Evolutionary conservation across 805 yeast species (phyloP), one percentile per base, ranked within the genome.

Genomic region (Lipomyces yamanashiensis): DNA sequence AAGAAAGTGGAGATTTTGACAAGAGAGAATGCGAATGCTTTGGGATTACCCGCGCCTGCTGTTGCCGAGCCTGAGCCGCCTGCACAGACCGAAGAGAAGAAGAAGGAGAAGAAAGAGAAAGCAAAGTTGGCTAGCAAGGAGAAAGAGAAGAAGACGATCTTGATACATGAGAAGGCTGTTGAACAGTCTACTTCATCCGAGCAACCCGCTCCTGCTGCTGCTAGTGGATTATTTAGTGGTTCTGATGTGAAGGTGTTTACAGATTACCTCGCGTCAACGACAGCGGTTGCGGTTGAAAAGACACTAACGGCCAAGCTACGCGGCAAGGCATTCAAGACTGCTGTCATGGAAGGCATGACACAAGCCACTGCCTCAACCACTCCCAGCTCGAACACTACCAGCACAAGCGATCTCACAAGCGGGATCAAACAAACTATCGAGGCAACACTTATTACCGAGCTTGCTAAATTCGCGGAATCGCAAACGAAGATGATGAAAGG

Each of bases 1-100:
- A 56, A 53, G 43, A 57, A 49, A 56, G 40, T 28, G n/a, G 61
- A 62, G 59, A 62, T 62, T 36, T 45, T 58, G 45, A 58, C 65
- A 37, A 57, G 58, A 12, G 61, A 61, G 53, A 61, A 41, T 33
- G 64, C 64, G 15, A 52, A n/a, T 41, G 58, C 58, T 23, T 50
- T 57, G 15, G 61, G 64, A 15, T 41, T 61, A n/a, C 59, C 62
- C 23, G 54, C 59, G 40, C 59, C 63, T 19, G 54, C 39, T 2
- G 52, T 37, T 10, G 21, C 47, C n/a, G 51, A 48, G 48, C 21
- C 47, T 15, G 39, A 13, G 17, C n/a, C 19, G n/a, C 8, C 36
- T 17, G 47, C 17, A 3, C 56, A 8, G 17, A 15, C 51, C 36
- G 44, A 1, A 9, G 57, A 56, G 51, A 33, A 36, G 36, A 45